Evolutionary conservation across 495 filamentous ascomycete genomes (phyloP), one percentile per base, ranked within the genome.

Genomic region (Xylaria telfairii): DNA sequence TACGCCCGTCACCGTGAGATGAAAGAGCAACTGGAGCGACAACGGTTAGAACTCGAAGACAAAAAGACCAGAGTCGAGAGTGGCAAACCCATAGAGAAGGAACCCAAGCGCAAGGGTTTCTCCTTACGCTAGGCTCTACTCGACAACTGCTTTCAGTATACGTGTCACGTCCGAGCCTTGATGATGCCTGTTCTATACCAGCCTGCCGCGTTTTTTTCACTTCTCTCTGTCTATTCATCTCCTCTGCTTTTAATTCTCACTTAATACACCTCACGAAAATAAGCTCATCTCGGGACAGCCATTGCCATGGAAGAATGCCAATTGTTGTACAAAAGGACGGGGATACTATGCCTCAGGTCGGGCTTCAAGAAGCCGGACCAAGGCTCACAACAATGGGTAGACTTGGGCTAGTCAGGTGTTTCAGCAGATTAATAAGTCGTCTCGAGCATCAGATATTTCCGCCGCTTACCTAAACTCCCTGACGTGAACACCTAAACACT

Each of bases 1-100:
- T 98, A 98, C 77, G 94, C 96, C 67, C 91, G 96, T 76, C 96
- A 99, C 84, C 89, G 94, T 77, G 96, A 99, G 87, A 99, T 99
- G 96, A 99, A 98, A 87, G 96, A 99, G 74, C 95, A 98, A 83
- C 89, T 99, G 70, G 96, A 99, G 76, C 88, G 93, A 71, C 96
- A 98, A 85, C 91, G 94, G 79, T 79, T 87, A 80, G 96, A 99
- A 81, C 88, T 99, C 75, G 96, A 99, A 78, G 96, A 99, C 80
- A 99, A 99, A 91, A 99, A 98, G 85, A 74, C 86, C 64, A 89
- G 96, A 72, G 84, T 99, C 84, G 96, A 99, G 83, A 97, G 88
- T 77, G 96, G 96, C 76, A 86, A 95, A 75, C 96, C 96, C 68
- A 83, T 98, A 86, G 96, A 98, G 86, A 93, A 98, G 86, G 95